Conservation (phyloP, 345 rosid genomes). For the Mangifera indica region DNA sequence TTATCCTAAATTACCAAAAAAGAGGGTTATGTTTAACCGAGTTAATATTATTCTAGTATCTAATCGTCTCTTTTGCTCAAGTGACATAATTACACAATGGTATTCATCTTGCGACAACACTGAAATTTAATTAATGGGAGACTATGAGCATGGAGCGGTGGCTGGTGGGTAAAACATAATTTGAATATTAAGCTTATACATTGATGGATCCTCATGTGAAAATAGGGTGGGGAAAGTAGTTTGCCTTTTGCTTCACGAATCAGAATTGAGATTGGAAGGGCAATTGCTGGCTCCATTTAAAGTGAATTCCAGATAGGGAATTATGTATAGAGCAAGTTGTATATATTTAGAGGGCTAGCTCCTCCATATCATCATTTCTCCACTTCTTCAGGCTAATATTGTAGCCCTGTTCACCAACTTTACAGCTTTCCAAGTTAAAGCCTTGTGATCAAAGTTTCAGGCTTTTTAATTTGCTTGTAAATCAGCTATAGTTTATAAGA, state of each 20-base stretch:
- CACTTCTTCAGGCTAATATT: constrained; percentile 14
- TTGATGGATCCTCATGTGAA: constrained; percentile 12
- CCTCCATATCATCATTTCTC: constrained; percentile 18
- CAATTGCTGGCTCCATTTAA: not conserved
- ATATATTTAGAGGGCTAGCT: not conserved
- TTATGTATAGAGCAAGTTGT: not conserved
- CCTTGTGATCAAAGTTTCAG: too few relatives aligned
- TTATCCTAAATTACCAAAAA: too few relatives aligned
- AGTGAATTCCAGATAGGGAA: constrained; percentile 20
- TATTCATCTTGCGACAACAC: not conserved
- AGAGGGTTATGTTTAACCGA: too few relatives aligned
- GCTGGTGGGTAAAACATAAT: not conserved
- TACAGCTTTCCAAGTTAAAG: too few relatives aligned
- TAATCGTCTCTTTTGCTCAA: too few relatives aligned
- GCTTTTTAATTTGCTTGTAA: too few relatives aligned
- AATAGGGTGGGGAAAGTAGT: constrained; percentile 3
- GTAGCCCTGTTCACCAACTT: not conserved
- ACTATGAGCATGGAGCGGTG: not conserved
- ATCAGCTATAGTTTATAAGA: too few relatives aligned
- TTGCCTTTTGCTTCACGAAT: constrained; percentile 41
- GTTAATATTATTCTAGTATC: too few relatives aligned
- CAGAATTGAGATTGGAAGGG: constrained; percentile 11
- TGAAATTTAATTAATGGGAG: not conserved
- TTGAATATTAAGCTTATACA: not conserved
- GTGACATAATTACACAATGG: too few relatives aligned